Evolutionary conservation across 331 rosid genomes (phyloP).

Genomic region (Arachis monticola): DNA sequence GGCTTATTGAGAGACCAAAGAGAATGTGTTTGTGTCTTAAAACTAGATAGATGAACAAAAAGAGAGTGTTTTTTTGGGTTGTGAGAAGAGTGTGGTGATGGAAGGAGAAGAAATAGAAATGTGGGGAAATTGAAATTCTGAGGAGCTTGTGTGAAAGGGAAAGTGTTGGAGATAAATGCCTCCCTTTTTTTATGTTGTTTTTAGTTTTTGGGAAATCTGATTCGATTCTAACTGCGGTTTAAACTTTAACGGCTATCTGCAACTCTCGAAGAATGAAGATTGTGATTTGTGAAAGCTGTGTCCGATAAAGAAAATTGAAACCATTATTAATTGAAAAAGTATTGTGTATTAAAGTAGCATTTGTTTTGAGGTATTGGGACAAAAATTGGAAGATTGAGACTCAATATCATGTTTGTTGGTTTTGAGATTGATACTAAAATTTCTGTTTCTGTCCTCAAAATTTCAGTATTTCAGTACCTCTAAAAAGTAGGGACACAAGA

Average conservation of each 20-base stretch:
- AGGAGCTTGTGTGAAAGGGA: slow-evolving; percentile 17
- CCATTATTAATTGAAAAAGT: no score
- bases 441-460: no score
- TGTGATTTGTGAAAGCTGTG: background rate
- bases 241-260: background rate
- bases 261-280: background rate
- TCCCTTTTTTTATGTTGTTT: background rate
- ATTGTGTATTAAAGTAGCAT: no score
- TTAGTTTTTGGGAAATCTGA: background rate
- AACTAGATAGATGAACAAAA: background rate
- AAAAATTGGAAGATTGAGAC: no score
- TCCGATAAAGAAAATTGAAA: no score
- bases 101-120: background rate
- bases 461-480: no score
- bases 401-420: no score
- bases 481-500: no score
- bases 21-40: background rate
- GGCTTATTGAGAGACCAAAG: background rate
- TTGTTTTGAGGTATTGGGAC: no score
- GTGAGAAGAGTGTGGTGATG: background rate
- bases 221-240: slow-evolving; percentile 17
- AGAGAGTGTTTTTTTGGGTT: background rate
- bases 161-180: background rate
- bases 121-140: background rate
- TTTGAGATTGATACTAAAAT: no score